Conservation (phyloP, 2,329 filamentous ascomycete genomes). For the Beauveria varroae region DNA sequence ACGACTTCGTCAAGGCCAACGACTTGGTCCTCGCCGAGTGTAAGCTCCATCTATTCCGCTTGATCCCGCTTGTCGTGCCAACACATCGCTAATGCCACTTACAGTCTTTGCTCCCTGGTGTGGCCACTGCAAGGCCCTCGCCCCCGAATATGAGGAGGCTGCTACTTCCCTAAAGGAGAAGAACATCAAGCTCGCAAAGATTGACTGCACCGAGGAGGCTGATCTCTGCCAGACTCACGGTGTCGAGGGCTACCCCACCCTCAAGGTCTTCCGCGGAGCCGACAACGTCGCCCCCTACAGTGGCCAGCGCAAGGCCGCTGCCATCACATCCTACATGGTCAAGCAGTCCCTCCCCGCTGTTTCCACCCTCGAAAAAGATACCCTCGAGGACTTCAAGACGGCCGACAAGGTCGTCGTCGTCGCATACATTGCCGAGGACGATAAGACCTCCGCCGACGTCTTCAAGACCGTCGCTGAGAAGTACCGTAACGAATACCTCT, state of each 20-base stretch:
- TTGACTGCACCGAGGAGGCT: slow-evolving; percentile 91
- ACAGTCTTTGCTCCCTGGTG: slow-evolving; percentile 93
- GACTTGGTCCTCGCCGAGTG: slow-evolving; percentile 91
- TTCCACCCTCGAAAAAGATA: slow-evolving; percentile 72
- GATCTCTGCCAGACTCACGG: slow-evolving; percentile 86
- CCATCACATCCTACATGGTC: slow-evolving; percentile 82
- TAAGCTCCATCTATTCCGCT: slow-evolving; percentile 37
- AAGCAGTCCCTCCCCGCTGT: slow-evolving; percentile 96
- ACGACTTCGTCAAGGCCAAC: slow-evolving; percentile 76
- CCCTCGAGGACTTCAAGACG: slow-evolving; percentile 92
- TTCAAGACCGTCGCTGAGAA: slow-evolving; percentile 67
- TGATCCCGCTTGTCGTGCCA: background rate
- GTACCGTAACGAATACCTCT: slow-evolving; percentile 85
- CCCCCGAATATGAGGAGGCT: slow-evolving; percentile 82
- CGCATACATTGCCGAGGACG: slow-evolving; percentile 72
- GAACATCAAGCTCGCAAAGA: slow-evolving; percentile 75
- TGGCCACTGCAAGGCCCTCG: slow-evolving; percentile 97
- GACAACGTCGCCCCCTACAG: slow-evolving; percentile 77
- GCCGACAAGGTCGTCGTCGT: slow-evolving; percentile 94
- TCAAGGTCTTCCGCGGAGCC: slow-evolving; percentile 94
- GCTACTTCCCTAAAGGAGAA: slow-evolving; percentile 81
- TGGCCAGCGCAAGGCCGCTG: slow-evolving; percentile 81
- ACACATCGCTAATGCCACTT: slow-evolving; percentile 26
- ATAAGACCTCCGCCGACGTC: slow-evolving; percentile 81
- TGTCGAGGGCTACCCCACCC: slow-evolving; percentile 95